A percentile compares a stretch with the other conserved stretches of the same genome.
phyloP scores from a whole-genome alignment of 129 eudicot species.

The Dittrichia graveolens region DNA sequence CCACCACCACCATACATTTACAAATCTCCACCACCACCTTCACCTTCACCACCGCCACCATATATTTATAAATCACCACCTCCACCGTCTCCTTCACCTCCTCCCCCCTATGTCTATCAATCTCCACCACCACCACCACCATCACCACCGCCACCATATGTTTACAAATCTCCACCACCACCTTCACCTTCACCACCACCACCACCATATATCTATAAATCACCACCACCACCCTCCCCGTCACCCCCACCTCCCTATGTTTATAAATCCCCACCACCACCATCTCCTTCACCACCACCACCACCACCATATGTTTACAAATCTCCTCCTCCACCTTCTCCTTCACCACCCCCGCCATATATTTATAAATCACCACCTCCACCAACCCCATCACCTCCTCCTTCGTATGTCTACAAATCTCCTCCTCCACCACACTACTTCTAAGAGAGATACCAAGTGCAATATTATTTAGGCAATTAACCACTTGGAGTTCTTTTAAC shows the following conservation, averaged over 20 bases:
- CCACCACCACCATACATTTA: conserved; percentile 12
- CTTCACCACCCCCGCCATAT: conserved; percentile 8
- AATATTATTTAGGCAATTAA: neutral
- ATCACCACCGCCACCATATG: neutral
- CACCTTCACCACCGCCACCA: conserved; percentile 10
- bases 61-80: conserved; percentile 17
- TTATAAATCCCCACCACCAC: conserved; percentile 18
- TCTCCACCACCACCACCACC: conserved; percentile 19
- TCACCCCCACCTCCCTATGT: conserved; percentile 7
- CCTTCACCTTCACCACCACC: conserved; percentile 19
- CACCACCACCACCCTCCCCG: conserved; percentile 4
- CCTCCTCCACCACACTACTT: conserved; percentile 14
- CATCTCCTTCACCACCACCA: conserved; percentile 15
- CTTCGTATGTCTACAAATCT: neutral
- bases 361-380: neutral
- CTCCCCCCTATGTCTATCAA: neutral
- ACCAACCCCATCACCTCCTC: neutral
- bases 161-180: conserved; percentile 11
- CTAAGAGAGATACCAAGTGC: neutral
- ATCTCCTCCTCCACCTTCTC: conserved; percentile 12
- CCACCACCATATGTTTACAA: conserved; percentile 12
- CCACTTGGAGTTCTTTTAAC: neutral
- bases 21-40: conserved; percentile 22
- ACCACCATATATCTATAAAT: neutral
- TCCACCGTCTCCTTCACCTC: conserved; percentile 14